Base-by-base conservation (phyloP, 1,284 basidiomycete genomes). In the Xerocomus nothofagi region DNA sequence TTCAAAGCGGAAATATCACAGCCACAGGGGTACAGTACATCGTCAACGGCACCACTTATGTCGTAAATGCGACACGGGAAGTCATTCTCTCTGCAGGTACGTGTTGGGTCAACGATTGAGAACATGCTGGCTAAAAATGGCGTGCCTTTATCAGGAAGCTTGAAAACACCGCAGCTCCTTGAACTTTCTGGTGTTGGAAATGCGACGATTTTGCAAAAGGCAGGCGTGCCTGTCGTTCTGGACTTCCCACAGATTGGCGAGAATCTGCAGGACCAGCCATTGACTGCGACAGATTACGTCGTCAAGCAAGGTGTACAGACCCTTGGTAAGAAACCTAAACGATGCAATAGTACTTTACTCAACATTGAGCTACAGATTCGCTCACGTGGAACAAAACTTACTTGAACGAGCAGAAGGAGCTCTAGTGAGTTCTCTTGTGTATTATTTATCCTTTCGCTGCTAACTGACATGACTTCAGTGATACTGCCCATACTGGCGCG, bases 1-100 rank as follows among this genome's bases (percentile, higher is more conserved):
- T 46, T 15, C 26, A n/a, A 18, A 45, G 27, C 4, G 44, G 21
- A 18, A 31, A 24, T 20, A 23, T 46, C 27, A 45, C 26, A 15
- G 44, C 44, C n/a, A 46, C 27, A 14, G 44, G 44, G 8, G 44
- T 46, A 46, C 41, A 46, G 27, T 46, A 45, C 12, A 46, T 46
- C 27, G 44, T 46, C 21, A 46, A 46, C 3, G 44, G 44, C n/a
- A 46, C 42, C n/a, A 46, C 21, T 6, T 47, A 47, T 20, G 29
- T 47, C 14, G 43, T 47, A 23, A 46, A 31, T n/a, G 42, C 23
- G 29, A 18, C 17, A 15, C 27, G 14, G 23, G 44, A 46, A 46
- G 43, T 46, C 9, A 47, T 46, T 24, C 43, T 46, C 6, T 46
- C 21, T 44, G 44, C 44, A 18, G 44, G 44, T 46, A 20, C 6